These are phyloP conservation scores for Microsporum audouinii DNA, from an alignment of 2,329 filamentous ascomycete genomes.

Conservation along the genomic window DNA sequence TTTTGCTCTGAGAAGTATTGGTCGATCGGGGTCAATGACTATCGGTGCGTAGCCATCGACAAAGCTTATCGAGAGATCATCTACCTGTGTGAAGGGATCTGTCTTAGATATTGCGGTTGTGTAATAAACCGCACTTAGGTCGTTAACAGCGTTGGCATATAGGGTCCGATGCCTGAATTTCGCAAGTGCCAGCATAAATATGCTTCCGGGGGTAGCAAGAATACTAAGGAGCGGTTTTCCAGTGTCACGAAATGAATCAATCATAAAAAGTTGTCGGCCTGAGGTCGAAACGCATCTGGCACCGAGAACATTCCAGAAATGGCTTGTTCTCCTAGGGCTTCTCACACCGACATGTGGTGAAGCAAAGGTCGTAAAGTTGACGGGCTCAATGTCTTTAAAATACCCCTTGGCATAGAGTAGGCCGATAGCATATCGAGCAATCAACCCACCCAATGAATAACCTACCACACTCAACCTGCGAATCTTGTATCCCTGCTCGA, in stretches of 20 bases:
- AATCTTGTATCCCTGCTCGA: slow-evolving; percentile 56
- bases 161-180: slow-evolving; percentile 65
- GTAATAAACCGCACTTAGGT: slow-evolving; percentile 69
- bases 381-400: slow-evolving; percentile 66
- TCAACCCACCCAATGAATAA: slow-evolving; percentile 79
- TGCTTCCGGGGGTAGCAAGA: slow-evolving; percentile 68
- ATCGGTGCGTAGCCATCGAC: slow-evolving; percentile 62
- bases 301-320: slow-evolving; percentile 72
- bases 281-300: slow-evolving; percentile 70
- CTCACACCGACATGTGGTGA: slow-evolving; percentile 71
- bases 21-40: slow-evolving; percentile 50
- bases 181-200: slow-evolving; percentile 70
- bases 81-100: slow-evolving; percentile 62
- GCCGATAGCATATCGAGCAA: slow-evolving; percentile 77
- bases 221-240: slow-evolving; percentile 68
- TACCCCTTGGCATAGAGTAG: slow-evolving; percentile 69
- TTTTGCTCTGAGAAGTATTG: slow-evolving; percentile 22
- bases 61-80: slow-evolving; percentile 60
- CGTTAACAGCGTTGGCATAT: slow-evolving; percentile 81
- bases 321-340: slow-evolving; percentile 55
- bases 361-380: slow-evolving; percentile 92
- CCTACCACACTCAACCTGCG: slow-evolving; percentile 76
- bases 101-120: slow-evolving; percentile 66
- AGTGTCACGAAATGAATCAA: slow-evolving; percentile 75
- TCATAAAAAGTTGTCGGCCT: slow-evolving; percentile 74